Evolutionary conservation across 2,329 filamentous ascomycete species (phyloP), one percentile per base, ranked within the genome.

Genomic region (Hypoxylon sp.): DNA sequence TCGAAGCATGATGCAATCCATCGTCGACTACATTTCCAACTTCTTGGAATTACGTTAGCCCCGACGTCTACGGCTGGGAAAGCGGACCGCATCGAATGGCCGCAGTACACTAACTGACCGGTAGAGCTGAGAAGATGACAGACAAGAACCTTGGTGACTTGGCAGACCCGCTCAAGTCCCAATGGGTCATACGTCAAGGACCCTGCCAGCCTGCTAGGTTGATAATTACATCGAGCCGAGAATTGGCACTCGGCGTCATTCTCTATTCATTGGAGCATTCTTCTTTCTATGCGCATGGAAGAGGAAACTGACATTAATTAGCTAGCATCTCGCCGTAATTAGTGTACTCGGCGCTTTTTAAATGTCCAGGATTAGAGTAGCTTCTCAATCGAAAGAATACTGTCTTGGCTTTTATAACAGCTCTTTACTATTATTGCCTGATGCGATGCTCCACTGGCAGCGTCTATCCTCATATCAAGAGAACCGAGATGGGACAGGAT

Each of bases 121-220:
- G 30, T 44, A 42, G 24, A 28, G 24, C 30, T 14, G 51, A 22
- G 30, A 53, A 12, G 24, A 52, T 6, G 50, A 45, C n/a, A 59
- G 55, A 62, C 48, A 58, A 49, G 53, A 51, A 58, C 59, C 14
- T 44, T 52, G 18, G 18, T 18, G 8, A 51, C 63, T 66, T 66
- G 49, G 58, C 63, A 51, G 58, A 55, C 32, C 54, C 63, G 54
- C 63, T 51, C 28, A 54, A 30, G 53, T 38, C 52, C 52, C n/a
- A 28, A 54, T 55, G 40, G 45, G 57, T 51, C 52, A 56, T 61
- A 20, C 44, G 18, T 46, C 28, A 16, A 33, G 40, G 44, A 58
- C 28, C 36, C 44, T 16, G 44, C 24, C 44, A 14, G 44, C 24
- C n/a, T n/a, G 28, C 45, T 33, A 40, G n/a, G 18, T 28, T 50